Evolutionary conservation across 169 alveolate species (phyloP).

Genomic region (Theileria parva): DNA sequence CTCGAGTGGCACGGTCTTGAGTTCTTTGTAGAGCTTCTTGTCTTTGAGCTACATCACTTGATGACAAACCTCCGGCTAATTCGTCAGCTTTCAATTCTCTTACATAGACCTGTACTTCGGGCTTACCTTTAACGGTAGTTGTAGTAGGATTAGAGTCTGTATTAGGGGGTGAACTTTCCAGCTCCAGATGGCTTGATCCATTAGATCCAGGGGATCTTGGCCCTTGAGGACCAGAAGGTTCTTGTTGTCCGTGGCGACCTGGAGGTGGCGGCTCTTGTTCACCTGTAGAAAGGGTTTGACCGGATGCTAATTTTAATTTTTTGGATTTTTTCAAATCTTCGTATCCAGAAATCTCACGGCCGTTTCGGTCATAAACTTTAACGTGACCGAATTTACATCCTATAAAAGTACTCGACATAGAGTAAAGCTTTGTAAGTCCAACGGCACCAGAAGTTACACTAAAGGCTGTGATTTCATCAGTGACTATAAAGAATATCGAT

Average conservation of each 20-base stretch:
- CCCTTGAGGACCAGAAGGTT: neutral
- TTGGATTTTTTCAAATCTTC: neutral
- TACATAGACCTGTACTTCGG: neutral
- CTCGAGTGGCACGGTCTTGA: neutral
- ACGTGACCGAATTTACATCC: slow-evolving; percentile 56
- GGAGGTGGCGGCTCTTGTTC: neutral
- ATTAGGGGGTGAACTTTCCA: neutral
- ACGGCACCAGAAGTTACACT: slow-evolving; percentile 5
- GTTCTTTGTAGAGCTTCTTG: neutral
- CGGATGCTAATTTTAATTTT: neutral
- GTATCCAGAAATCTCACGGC: slow-evolving; percentile 1
- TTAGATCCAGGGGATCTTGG: neutral
- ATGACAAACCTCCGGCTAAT: neutral
- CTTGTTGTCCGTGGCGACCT: neutral
- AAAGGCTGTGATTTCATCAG: slow-evolving; percentile 42
- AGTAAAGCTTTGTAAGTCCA: slow-evolving; percentile 46
- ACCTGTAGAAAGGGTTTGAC: neutral
- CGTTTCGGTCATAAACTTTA: slow-evolving; percentile 20
- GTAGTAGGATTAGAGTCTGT: neutral
- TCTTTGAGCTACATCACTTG: neutral
- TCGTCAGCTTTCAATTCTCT: slow-evolving; percentile 5
- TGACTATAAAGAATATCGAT: slow-evolving; percentile 22
- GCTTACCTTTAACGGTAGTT: neutral
- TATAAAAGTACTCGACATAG: slow-evolving; percentile 35
- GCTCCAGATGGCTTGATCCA: neutral